phyloP scores from a whole-genome alignment of 441 rosid genomes.

The Macaranga tanarius region DNA sequence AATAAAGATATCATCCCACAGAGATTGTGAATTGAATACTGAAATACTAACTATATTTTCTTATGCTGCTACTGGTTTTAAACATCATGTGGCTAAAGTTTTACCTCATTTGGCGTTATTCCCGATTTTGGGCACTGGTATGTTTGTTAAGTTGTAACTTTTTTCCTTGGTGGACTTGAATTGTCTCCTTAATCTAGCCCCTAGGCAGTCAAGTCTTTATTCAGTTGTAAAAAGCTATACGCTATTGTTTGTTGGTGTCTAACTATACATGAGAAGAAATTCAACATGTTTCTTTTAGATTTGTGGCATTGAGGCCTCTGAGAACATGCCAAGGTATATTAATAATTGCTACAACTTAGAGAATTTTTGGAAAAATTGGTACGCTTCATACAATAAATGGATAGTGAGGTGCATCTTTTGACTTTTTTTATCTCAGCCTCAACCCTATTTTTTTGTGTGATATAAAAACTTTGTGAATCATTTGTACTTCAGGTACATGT shows the following conservation, averaged over 20 bases:
- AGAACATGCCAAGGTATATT: slow-evolving; percentile 90
- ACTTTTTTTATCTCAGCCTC: slow-evolving; percentile 17
- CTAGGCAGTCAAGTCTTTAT: neutral
- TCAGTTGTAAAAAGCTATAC: neutral
- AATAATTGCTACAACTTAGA: too few species aligned
- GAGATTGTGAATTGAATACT: too few species aligned
- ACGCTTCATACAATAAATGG: slow-evolving; percentile 98
- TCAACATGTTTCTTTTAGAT: slow-evolving; percentile 41
- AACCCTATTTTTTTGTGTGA: slow-evolving; percentile 9
- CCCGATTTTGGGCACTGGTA: slow-evolving; percentile 97
- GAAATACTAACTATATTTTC: too few species aligned
- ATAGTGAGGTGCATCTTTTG: slow-evolving; percentile 69
- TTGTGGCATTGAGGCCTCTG: slow-evolving; percentile 85
- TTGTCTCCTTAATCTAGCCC: slow-evolving; percentile 2
- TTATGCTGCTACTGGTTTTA: slow-evolving; percentile 61
- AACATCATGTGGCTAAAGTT: slow-evolving; percentile 99
- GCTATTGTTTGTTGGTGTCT: neutral
- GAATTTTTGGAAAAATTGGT: slow-evolving; percentile 98
- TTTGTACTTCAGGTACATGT: slow-evolving; percentile 64
- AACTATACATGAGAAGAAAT: neutral
- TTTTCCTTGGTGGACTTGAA: slow-evolving; percentile 1
- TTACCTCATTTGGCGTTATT: too few species aligned
- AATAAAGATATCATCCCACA: too few species aligned
- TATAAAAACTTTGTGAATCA: slow-evolving; percentile 14
- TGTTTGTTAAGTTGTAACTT: slow-evolving; percentile 7